phyloP scores from a whole-genome alignment of 2,329 filamentous ascomycete species.

The Trichoderma pleuroti region DNA sequence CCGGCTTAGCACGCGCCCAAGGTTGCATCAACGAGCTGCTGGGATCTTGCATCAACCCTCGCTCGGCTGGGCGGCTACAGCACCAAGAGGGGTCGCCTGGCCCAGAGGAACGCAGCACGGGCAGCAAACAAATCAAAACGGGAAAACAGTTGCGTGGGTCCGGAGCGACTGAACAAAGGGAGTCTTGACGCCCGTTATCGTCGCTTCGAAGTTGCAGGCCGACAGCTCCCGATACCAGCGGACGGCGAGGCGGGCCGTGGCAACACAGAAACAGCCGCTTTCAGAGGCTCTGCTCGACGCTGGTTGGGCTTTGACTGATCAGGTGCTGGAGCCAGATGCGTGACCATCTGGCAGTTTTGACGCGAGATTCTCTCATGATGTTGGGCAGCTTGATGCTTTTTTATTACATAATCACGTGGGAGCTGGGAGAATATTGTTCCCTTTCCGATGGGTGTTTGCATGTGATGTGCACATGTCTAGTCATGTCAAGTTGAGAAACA shows the following conservation, averaged over 20 bases:
- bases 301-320: slow-evolving; percentile 21
- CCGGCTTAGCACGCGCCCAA: background rate
- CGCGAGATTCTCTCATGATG: slow-evolving; percentile 11
- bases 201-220: background rate
- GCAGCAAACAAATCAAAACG: background rate
- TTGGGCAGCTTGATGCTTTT: slow-evolving; percentile 17
- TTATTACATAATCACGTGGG: slow-evolving; percentile 15
- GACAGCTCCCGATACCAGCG: slow-evolving; percentile 3
- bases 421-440: background rate
- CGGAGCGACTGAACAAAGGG: slow-evolving; percentile 1
- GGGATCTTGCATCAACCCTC: slow-evolving; percentile 6
- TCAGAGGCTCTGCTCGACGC: slow-evolving; percentile 4
- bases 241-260: background rate
- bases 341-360: slow-evolving; percentile 6
- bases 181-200: background rate
- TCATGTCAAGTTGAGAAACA: background rate
- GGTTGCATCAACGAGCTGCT: slow-evolving; percentile 4
- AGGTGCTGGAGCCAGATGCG: slow-evolving; percentile 18
- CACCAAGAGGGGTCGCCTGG: slow-evolving; percentile 2
- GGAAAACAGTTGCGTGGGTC: slow-evolving; percentile 1
- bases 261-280: slow-evolving; percentile 1
- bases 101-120: background rate
- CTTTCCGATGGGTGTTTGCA: slow-evolving; percentile 5
- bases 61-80: background rate
- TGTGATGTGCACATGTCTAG: background rate